Conservation (phyloP, 23 red algal species). For the Chondrus crispus region DNA sequence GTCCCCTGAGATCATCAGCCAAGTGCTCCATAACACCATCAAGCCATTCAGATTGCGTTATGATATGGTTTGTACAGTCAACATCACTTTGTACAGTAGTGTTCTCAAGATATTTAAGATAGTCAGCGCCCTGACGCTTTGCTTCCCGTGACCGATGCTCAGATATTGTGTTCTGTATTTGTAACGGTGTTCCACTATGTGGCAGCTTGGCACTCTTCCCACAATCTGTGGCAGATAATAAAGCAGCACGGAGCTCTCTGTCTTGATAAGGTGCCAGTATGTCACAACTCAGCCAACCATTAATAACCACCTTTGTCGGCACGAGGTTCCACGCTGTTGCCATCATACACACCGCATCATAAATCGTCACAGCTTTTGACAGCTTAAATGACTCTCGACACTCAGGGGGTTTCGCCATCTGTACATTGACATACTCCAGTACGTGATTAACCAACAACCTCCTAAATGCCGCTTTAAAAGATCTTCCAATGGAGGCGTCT, state of each 20-base stretch:
- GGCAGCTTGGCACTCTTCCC: not conserved
- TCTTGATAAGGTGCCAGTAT: not conserved
- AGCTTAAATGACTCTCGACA: not conserved
- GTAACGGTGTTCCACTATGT: not conserved
- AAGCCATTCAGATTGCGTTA: too few species aligned
- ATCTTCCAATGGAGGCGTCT: not conserved
- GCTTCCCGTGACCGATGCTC: too few species aligned
- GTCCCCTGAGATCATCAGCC: too few species aligned
- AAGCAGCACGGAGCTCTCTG: not conserved
- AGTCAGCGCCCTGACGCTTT: not conserved
- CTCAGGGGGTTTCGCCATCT: not conserved
- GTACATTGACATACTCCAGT: not conserved
- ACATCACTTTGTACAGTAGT: too few species aligned
- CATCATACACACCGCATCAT: too few species aligned
- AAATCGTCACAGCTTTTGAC: not conserved
- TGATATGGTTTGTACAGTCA: too few species aligned
- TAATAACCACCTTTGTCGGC: not conserved
- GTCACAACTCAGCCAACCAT: slow-evolving; percentile 8
- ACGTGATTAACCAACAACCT: not conserved
- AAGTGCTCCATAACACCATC: too few species aligned
- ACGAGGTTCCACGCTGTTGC: not conserved
- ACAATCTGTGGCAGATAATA: not conserved
- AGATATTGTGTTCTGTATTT: not conserved
- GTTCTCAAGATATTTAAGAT: not conserved
- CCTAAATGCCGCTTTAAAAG: not conserved